Evolutionary conservation across 148 eudicot genomes (phyloP), one percentile per base, ranked within the genome.

Genomic region (Amaranthus hypochondriacus): DNA sequence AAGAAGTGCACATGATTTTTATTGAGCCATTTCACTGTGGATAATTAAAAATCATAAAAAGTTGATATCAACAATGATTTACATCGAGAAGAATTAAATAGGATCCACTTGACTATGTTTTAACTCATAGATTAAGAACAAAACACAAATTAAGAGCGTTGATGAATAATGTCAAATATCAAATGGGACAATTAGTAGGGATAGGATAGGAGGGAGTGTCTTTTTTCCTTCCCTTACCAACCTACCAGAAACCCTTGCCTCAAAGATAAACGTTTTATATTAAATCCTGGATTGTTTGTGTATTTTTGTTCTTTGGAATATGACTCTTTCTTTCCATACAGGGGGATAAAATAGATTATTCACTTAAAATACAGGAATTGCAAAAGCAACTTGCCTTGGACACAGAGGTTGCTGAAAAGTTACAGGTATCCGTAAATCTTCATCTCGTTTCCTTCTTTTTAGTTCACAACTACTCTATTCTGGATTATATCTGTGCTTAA

Each of bases 341-440:
- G 99, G 97, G 89, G 63, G 96, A 88, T 69, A 90, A 95, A 78
- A 95, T 81, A 43, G 99, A 95, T 81, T 92, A 88, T 88, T 86
- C 99, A 50, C 73, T 86, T 50, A 95, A 95, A 83, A 95, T 95
- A 80, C 97, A 84, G 80, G 99, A 95, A 78, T 81, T 95, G 84
- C 94, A 90, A 83, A 95, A 86, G 93, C 99, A 95, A 81, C 93
- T 95, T 74, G 68, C 86, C 9, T 85, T 95, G 89, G 97, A 95
- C 83, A 81, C 82, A 75, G 96, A 88, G 83, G 99, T 92, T 84
- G 97, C 88, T 79, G 89, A 92, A 81, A 95, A 90, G 77, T 81
- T 95, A 71, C 89, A 92, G 97, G 99, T 92, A 78, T 13, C 10
- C 28, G 58, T n/a, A 70, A 44, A 15, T 47, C 13, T 75, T 42